Evolutionary conservation across 257 asterid genomes (phyloP).

Genomic region (Nicotiana otophora): DNA sequence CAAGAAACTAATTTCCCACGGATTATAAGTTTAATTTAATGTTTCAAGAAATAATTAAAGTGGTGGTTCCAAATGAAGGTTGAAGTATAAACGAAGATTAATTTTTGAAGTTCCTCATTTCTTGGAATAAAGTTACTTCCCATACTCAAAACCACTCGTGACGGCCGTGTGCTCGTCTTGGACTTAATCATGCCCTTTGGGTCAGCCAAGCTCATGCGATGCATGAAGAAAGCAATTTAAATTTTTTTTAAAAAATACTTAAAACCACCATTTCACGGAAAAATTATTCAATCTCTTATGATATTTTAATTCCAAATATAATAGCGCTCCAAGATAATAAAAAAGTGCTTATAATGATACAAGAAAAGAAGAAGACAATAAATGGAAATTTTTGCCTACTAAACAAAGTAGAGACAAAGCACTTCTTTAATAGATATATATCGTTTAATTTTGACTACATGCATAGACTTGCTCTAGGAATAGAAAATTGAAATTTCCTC

Average conservation of each 20-base stretch:
- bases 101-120: neutral
- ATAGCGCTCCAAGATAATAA: neutral
- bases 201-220: too few species aligned
- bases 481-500: neutral
- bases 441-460: too few species aligned
- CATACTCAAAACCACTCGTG: neutral
- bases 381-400: neutral
- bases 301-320: neutral
- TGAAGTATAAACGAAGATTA: neutral
- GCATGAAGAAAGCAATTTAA: too few species aligned
- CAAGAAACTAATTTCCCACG: neutral
- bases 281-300: neutral
- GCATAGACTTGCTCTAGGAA: neutral
- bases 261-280: neutral
- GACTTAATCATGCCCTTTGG: too few species aligned
- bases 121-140: neutral
- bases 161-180: too few species aligned
- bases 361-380: neutral
- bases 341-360: neutral
- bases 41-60: neutral
- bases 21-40: neutral
- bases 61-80: neutral
- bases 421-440: neutral
- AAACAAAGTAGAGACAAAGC: neutral
- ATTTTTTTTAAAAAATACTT: too few species aligned